phyloP scores from a whole-genome alignment of 441 rosid genomes.

The Omphalea diandra region DNA sequence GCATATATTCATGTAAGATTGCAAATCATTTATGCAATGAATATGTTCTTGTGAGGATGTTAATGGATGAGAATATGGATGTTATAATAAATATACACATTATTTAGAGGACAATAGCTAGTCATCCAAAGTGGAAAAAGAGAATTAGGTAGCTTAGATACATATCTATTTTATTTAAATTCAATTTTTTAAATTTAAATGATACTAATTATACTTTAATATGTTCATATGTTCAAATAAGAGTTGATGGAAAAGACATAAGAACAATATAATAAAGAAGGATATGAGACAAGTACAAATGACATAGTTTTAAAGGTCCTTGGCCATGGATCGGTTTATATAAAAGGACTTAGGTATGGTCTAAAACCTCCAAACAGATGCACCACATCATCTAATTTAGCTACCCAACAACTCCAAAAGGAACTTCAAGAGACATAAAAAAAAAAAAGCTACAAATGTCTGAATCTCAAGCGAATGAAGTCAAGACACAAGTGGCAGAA shows the following conservation, averaged over 20 bases:
- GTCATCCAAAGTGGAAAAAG: neutral
- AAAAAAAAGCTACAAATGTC: neutral
- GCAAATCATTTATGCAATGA: too few relatives aligned
- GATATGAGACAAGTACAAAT: neutral
- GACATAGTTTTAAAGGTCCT: neutral
- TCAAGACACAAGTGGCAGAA: neutral
- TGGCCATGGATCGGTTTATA: neutral
- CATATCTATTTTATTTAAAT: neutral
- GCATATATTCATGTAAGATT: too few relatives aligned
- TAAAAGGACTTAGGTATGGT: neutral
- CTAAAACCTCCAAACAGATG: neutral
- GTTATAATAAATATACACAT: neutral
- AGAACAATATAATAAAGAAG: neutral
- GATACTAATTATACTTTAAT: too few relatives aligned
- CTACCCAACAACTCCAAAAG: neutral
- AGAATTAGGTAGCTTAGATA: neutral
- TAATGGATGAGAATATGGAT: too few relatives aligned
- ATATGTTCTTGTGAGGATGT: too few relatives aligned
- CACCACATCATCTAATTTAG: neutral
- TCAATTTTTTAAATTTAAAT: neutral
- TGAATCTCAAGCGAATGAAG: neutral
- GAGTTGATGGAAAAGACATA: neutral
- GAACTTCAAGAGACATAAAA: neutral
- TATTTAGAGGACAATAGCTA: neutral
- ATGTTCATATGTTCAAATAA: too few relatives aligned